Base-by-base conservation (phyloP, 805 yeast genomes). In the Saccharomycopsis fibuligera region DNA sequence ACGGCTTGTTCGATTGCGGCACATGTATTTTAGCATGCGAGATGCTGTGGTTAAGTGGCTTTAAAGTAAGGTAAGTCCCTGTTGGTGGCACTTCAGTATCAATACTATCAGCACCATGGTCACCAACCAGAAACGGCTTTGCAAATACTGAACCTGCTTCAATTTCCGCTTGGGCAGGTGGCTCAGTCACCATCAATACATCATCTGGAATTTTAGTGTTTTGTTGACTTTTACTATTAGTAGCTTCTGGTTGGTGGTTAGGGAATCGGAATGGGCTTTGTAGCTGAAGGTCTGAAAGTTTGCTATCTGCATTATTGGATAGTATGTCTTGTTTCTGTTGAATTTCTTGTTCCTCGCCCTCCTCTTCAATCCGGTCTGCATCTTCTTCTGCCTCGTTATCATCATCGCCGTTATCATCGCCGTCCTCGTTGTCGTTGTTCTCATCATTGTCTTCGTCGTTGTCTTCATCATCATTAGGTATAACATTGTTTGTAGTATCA, bases 1-100 rank as follows among this genome's bases (percentile, higher is more conserved):
- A 82, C 6, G 80, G 78, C 41, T 77, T 79, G 17, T 73, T 71
- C 24, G 86, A 86, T 58, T 83, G 89, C 30, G 79, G 74, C n/a
- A 89, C 69, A 50, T 70, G 68, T 5, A 86, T 70, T 2, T 77
- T 74, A 10, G 68, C 66, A 47, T 65, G 61, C 47, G 72, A 62
- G 60, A 52, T 65, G 47, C 83, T 76, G 3, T 69, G 69, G 0
- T 68, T 59, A 22, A 72, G 54, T 2, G 90, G 82, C 9, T 65
- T 64, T 39, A 89, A 67, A 1, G 81, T 70, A 45, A 86, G 67
- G 63, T 84, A 83, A 2, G 83, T 75, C 3, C 86, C 89, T 10
- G 67, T 62, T 12, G 86, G 85, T 12, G 33, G 31, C 14, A 22
- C 30, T 38, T n/a, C 9, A 8, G 10, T 21, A 14, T 10, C 3